Evolutionary conservation across 305 asterid genomes (phyloP), one percentile per base, ranked within the genome.

Genomic region (Caryopteris hybrid): DNA sequence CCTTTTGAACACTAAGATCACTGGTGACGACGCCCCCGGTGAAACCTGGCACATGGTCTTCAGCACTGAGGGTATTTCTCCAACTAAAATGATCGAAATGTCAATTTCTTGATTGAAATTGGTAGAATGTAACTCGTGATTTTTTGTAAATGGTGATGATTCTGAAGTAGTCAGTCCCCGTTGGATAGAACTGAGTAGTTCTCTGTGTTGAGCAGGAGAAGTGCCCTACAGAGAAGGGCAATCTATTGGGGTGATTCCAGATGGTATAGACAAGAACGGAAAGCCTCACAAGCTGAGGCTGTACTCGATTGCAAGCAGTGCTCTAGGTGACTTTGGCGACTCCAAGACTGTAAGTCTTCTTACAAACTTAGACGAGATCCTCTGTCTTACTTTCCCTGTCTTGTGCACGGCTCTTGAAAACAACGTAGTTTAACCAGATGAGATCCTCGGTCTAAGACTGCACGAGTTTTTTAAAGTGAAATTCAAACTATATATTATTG

Each of bases 31-130:
- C 21, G 97, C 98, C 50, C 98, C 98, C 3, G 98, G 98, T 58
- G 98, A 93, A 76, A 93, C 98, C 14, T 90, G 96, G 97, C 98
- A 92, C 83, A 90, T 93, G 97, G 97, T 93, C 72, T 93, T 93
- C 82, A 83, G 70, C 81, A 88, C 97, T 58, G 98, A 92, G 79
- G 98, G 98, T 92, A 90, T 66, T 10, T 14, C 55, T 29, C 77
- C 33, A n/a, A 47, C 66, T n/a, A 34, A 43, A 4, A 12, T 55
- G 1, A 48, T 58, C n/a, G 0, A 8, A 60, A 8, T 56, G 54
- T 38, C 41, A 21, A 8, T 16, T 17, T 18, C 20, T 47, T 47
- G 36, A 51, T 27, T 8, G n/a, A 21, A 33, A 23, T 21, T 12
- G n/a, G 16, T 41, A 8, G 16, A 38, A 14, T 62, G 18, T 17